Percentiles rank a stretch among this genome's conserved stretches.
Conservation (phyloP, 202 grass and related monocot species). For the Elaeis oleifera region DNA sequence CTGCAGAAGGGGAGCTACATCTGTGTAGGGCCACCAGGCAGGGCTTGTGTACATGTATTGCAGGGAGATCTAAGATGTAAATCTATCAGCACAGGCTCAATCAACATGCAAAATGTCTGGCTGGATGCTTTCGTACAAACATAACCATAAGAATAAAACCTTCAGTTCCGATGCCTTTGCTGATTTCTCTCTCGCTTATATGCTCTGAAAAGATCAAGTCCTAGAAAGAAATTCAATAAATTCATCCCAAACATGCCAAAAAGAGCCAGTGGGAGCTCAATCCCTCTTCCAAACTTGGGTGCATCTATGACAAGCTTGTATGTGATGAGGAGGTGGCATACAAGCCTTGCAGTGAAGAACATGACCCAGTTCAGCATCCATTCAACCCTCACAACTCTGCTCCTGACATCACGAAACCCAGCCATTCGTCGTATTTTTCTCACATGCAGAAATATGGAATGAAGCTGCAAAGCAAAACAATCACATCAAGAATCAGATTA, state of each 20-base stretch:
- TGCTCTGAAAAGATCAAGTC: slow-evolving; percentile 66
- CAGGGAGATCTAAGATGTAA: no score
- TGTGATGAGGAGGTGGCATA: slow-evolving; percentile 68
- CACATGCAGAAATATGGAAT: slow-evolving; percentile 80
- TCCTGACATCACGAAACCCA: slow-evolving; percentile 51
- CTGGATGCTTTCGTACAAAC: no score
- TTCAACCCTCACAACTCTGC: slow-evolving; percentile 63
- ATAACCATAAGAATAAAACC: neutral
- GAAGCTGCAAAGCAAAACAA: slow-evolving; percentile 49
- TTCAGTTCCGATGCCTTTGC: slow-evolving; percentile 54
- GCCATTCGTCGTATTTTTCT: slow-evolving; percentile 79
- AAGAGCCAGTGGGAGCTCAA: slow-evolving; percentile 80
- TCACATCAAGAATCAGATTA: neutral
- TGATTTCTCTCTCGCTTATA: slow-evolving; percentile 54
- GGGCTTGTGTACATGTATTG: no score
- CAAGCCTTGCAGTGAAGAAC: slow-evolving; percentile 57
- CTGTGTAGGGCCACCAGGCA: no score
- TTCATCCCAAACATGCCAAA: slow-evolving; percentile 92
- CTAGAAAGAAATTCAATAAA: slow-evolving; percentile 73
- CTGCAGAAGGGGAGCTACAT: no score
- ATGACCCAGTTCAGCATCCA: slow-evolving; percentile 84
- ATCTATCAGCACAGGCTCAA: no score
- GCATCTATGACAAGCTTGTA: slow-evolving; percentile 70
- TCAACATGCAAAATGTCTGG: no score
- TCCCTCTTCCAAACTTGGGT: slow-evolving; percentile 66